Percentiles rank a stretch among this genome's conserved stretches.
phyloP scores from a whole-genome alignment of 768 basidiomycete species.

The Pholiota molesta region DNA sequence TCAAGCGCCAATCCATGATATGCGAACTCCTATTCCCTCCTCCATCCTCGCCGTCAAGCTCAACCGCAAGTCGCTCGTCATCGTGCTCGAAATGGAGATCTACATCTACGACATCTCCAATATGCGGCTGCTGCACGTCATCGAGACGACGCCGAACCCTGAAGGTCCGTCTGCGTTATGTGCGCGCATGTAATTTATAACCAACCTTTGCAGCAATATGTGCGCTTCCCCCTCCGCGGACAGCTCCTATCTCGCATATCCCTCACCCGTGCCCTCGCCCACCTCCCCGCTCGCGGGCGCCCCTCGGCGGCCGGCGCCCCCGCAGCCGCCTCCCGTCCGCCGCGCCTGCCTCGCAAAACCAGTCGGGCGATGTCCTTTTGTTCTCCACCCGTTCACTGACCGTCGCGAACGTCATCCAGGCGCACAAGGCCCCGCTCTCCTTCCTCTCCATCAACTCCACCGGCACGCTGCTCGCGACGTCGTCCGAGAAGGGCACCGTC shows the following conservation, averaged over 20 bases:
- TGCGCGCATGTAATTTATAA: slow-evolving; percentile 2
- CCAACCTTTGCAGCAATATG: slow-evolving; percentile 76
- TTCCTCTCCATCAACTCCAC: slow-evolving; percentile 83
- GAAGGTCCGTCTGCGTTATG: slow-evolving; percentile 60
- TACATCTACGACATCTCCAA: slow-evolving; percentile 99
- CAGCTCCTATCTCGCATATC: slow-evolving; percentile 93
- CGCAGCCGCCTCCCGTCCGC: slow-evolving; percentile 33
- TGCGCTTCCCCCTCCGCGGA: slow-evolving; percentile 94
- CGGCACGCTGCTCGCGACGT: slow-evolving; percentile 90
- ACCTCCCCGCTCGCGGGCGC: slow-evolving; percentile 51
- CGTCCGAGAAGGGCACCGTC: slow-evolving; percentile 94
- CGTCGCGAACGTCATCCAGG: slow-evolving; percentile 94
- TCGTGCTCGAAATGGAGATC: slow-evolving; percentile 95
- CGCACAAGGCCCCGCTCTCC: slow-evolving; percentile 93
- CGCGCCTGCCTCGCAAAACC: slow-evolving; percentile 42
- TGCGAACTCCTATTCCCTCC: slow-evolving; percentile 96
- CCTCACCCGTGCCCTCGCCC: slow-evolving; percentile 89
- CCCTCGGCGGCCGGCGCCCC: slow-evolving; percentile 30
- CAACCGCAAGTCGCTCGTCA: slow-evolving; percentile 94
- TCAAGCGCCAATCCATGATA: slow-evolving; percentile 94
- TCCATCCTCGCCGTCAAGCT: slow-evolving; percentile 97
- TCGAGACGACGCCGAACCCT: slow-evolving; percentile 95
- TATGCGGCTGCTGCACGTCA: slow-evolving; percentile 96
- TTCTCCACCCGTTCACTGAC: slow-evolving; percentile 93
- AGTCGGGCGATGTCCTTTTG: slow-evolving; percentile 87